These are phyloP conservation scores for Thermothelomyces thermophilus DNA, from an alignment of 2,329 filamentous ascomycete species.

Conservation along the genomic window DNA sequence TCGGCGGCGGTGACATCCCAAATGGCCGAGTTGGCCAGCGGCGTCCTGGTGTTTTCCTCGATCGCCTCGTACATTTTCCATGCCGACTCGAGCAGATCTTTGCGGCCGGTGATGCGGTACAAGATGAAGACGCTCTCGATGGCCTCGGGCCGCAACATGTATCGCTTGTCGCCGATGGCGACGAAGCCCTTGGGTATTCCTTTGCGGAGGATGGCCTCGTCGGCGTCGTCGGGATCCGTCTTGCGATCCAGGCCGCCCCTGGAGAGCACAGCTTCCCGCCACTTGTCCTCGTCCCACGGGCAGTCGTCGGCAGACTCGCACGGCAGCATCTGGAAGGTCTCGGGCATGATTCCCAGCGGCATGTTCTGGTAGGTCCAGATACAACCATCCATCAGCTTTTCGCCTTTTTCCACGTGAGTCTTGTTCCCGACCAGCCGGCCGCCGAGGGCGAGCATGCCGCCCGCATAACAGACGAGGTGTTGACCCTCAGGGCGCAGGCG, in stretches of 20 bases:
- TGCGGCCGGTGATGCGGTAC: conserved; percentile 45
- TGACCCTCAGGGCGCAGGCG: conserved; percentile 33
- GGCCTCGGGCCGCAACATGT: conserved; percentile 37
- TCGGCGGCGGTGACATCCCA: conserved; percentile 40
- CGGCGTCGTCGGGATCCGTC: not conserved
- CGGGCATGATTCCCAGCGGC: conserved; percentile 50
- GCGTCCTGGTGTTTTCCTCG: conserved; percentile 38
- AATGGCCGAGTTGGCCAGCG: conserved; percentile 43
- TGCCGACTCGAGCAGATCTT: conserved; percentile 43
- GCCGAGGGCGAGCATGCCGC: conserved; percentile 63
- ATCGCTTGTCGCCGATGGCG: conserved; percentile 44
- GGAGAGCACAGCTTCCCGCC: conserved; percentile 22
- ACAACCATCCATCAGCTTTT: conserved; percentile 54
- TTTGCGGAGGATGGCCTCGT: conserved; percentile 4
- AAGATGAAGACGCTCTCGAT: conserved; percentile 42
- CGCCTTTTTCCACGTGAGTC: conserved; percentile 47
- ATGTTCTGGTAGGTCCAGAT: conserved; percentile 55
- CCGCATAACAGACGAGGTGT: conserved; percentile 64
- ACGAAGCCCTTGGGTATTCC: conserved; percentile 53
- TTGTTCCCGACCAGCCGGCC: conserved; percentile 53
- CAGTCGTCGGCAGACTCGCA: conserved; percentile 38
- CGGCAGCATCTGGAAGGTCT: conserved; percentile 34
- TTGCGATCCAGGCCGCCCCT: conserved; percentile 30
- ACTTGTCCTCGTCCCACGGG: conserved; percentile 43
- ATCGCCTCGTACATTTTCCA: conserved; percentile 49